A percentile compares a stretch with the other conserved stretches of the same genome.
phyloP scores from a whole-genome alignment of 2,329 filamentous ascomycete species.

The Talaromyces amestolkiae region DNA sequence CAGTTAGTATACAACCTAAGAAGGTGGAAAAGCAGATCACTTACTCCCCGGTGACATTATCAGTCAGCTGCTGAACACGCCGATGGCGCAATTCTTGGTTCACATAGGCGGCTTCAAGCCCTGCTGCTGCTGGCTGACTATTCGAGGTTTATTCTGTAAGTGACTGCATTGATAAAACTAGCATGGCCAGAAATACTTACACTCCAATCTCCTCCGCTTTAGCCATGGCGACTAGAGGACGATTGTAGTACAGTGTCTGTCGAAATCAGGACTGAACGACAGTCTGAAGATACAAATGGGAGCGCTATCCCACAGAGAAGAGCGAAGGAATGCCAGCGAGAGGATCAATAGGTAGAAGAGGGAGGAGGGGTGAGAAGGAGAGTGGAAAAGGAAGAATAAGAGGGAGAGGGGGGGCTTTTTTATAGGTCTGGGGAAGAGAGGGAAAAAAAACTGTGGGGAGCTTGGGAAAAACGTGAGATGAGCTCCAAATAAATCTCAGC shows the following conservation, averaged over 20 bases:
- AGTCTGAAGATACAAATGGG: constrained; percentile 4
- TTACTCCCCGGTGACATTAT: constrained; percentile 36
- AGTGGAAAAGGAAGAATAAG: not conserved
- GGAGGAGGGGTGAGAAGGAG: not conserved
- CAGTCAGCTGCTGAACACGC: constrained; percentile 30
- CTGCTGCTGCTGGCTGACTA: constrained; percentile 2
- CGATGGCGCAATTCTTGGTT: constrained; percentile 20
- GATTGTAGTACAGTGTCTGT: not conserved
- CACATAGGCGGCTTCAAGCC: constrained; percentile 18
- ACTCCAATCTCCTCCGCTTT: not conserved
- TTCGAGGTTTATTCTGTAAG: not conserved
- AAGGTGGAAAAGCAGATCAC: constrained; percentile 15
- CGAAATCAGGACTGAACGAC: not conserved
- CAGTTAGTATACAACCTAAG: not conserved
- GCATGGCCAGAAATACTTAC: not conserved
- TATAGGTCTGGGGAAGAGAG: not conserved
- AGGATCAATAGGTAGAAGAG: not conserved
- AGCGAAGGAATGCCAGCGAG: not conserved
- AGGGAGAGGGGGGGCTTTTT: not conserved
- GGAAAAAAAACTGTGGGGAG: not conserved
- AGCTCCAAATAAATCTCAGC: not conserved
- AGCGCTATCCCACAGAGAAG: not conserved
- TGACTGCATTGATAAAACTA: not conserved
- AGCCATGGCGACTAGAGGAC: constrained; percentile 3
- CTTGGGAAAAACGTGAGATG: constrained; percentile 6